phyloP scores from a whole-genome alignment of 768 basidiomycete species.

The Peribolospora kevripleyi region DNA sequence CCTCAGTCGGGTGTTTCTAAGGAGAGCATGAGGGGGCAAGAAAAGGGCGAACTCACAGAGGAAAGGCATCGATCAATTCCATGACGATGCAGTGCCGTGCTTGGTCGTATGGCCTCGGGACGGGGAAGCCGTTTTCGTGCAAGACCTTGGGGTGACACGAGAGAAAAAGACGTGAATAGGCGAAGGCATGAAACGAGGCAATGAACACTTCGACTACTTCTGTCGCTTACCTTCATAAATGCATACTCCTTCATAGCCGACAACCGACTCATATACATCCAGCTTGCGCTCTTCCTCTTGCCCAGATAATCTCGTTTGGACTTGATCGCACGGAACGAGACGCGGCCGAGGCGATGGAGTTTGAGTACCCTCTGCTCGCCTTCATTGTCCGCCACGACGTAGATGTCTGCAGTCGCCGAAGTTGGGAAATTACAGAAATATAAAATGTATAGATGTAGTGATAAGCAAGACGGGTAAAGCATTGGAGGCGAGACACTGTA shows the following conservation, averaged over 20 bases:
- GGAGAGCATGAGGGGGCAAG: neutral
- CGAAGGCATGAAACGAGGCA: neutral
- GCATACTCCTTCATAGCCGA: constrained; percentile 95
- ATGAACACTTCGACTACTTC: too few relatives aligned
- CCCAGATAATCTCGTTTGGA: constrained; percentile 88
- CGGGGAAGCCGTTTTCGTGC: constrained; percentile 73
- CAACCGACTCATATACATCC: constrained; percentile 98
- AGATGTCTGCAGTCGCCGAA: constrained; percentile 36
- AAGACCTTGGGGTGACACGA: constrained; percentile 35
- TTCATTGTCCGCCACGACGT: constrained; percentile 62
- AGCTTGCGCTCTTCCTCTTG: constrained; percentile 81
- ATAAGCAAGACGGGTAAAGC: neutral
- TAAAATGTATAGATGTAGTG: neutral
- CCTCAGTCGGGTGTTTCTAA: neutral
- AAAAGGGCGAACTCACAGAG: constrained; percentile 37
- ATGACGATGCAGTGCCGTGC: constrained; percentile 84
- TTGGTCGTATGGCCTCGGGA: constrained; percentile 82
- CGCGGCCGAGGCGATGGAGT: constrained; percentile 80
- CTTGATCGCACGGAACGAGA: constrained; percentile 92
- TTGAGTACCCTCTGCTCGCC: constrained; percentile 77
- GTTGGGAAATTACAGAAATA: neutral
- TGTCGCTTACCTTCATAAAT: constrained; percentile 70
- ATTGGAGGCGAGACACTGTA: neutral
- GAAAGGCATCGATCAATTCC: constrained; percentile 86
- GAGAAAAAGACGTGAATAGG: neutral